Conservation (phyloP, 129 eudicot species). For the Flaveria ramosissima region DNA sequence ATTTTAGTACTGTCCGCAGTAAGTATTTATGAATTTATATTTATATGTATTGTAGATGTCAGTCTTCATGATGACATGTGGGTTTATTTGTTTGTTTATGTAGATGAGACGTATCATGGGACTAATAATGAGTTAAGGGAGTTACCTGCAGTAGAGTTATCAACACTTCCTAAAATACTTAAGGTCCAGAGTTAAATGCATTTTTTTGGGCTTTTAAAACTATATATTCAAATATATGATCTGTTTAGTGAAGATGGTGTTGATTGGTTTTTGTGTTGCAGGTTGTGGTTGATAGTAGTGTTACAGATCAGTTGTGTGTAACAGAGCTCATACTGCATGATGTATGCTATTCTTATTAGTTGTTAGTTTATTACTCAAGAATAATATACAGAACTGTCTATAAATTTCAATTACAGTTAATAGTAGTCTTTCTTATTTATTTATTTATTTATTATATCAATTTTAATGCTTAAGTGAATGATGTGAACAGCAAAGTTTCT, state of each 20-base stretch:
- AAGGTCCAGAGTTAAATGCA: conserved; percentile 54
- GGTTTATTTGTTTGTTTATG: conserved; percentile 28
- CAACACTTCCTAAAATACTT: conserved; percentile 77
- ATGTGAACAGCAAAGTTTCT: conserved; percentile 66
- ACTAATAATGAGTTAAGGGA: conserved; percentile 76
- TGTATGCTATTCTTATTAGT: conserved; percentile 47
- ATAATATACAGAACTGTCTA: conserved; percentile 1
- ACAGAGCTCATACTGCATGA: conserved; percentile 81
- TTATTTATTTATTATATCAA: neutral
- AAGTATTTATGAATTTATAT: conserved; percentile 6
- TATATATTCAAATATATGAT: neutral
- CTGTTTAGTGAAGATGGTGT: conserved; percentile 4
- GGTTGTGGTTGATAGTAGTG: conserved; percentile 82
- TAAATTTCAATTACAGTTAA: conserved; percentile 13
- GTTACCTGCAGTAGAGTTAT: conserved; percentile 92
- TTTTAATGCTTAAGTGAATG: conserved; percentile 18
- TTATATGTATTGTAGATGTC: conserved; percentile 7
- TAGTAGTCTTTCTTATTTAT: neutral
- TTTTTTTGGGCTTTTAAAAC: neutral
- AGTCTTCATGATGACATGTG: conserved; percentile 5
- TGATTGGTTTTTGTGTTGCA: conserved; percentile 43
- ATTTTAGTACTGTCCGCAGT: conserved; percentile 52
- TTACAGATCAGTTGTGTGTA: conserved; percentile 76
- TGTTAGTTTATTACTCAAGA: neutral
- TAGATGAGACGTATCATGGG: conserved; percentile 69